Conservation (phyloP, 73 alveolate species). For the Paramecium caudatum region DNA sequence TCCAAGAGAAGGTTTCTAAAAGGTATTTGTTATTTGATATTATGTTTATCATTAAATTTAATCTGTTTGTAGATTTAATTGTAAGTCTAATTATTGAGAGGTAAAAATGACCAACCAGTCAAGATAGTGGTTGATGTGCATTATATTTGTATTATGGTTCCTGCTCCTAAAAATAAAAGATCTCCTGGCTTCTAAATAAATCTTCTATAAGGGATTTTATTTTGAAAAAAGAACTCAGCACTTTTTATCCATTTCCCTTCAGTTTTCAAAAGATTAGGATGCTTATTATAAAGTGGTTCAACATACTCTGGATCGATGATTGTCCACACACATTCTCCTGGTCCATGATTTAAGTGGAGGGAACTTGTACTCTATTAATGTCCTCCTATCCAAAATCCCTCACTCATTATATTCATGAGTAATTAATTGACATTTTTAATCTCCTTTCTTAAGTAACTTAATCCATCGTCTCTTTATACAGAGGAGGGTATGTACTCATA, state of each 20-base stretch:
- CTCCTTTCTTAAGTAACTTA: background rate
- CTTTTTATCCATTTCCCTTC: too few relatives aligned
- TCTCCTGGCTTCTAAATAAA: conserved; percentile 22
- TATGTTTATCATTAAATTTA: background rate
- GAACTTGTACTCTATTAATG: background rate
- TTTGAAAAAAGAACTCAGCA: background rate
- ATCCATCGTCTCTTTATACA: background rate
- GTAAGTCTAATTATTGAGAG: background rate
- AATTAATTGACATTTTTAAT: background rate
- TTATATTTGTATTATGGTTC: background rate
- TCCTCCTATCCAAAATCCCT: background rate
- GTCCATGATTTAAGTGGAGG: conserved; percentile 9
- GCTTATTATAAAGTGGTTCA: background rate
- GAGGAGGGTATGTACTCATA: conserved; percentile 7
- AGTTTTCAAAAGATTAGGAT: too few relatives aligned
- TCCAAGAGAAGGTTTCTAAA: background rate
- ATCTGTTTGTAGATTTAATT: background rate
- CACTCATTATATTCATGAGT: background rate
- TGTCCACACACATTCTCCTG: conserved; percentile 27
- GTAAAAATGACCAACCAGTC: conserved; percentile 14
- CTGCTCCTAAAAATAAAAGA: conserved; percentile 18
- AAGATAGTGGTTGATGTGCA: background rate
- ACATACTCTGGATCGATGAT: background rate
- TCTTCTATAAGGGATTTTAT: conserved; percentile 1
- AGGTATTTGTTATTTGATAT: background rate